phyloP scores from a whole-genome alignment of 1,139 yeast species.

The Suzukiozyma palmioleophila region DNA sequence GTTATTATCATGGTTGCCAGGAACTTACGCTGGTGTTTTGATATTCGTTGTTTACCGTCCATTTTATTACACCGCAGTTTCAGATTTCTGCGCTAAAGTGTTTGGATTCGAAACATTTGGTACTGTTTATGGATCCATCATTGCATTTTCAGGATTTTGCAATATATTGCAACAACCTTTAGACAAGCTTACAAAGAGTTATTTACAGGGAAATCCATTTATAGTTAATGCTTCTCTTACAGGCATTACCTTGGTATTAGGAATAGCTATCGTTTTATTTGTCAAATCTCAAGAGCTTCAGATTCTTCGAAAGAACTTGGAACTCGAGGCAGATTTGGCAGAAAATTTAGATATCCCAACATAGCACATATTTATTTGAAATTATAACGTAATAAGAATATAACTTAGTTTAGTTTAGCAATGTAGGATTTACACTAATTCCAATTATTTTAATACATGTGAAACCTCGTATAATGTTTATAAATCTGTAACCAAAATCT shows the following conservation, averaged over 20 bases:
- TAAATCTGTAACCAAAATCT: too few species aligned
- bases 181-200: slow-evolving; percentile 65
- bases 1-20: slow-evolving; percentile 47
- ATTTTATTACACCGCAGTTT: slow-evolving; percentile 85
- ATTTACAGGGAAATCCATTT: slow-evolving; percentile 67
- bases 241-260: slow-evolving; percentile 49
- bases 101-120: slow-evolving; percentile 93
- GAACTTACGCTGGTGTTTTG: slow-evolving; percentile 59
- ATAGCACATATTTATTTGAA: slow-evolving; percentile 10
- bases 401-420: too few species aligned
- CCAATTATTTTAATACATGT: too few species aligned
- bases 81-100: slow-evolving; percentile 87
- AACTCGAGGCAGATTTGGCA: slow-evolving; percentile 61
- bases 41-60: slow-evolving; percentile 84
- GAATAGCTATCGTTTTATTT: slow-evolving; percentile 46
- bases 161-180: slow-evolving; percentile 67
- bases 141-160: slow-evolving; percentile 74
- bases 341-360: slow-evolving; percentile 46
- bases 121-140: slow-evolving; percentile 82
- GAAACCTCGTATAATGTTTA: too few species aligned
- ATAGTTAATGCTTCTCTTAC: slow-evolving; percentile 67
- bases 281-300: slow-evolving; percentile 51
- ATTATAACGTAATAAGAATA: too few species aligned
- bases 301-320: slow-evolving; percentile 50
- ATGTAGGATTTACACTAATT: too few species aligned